Base-by-base conservation (phyloP, 2,329 filamentous ascomycete species). In the Teratosphaeria zuluensis region DNA sequence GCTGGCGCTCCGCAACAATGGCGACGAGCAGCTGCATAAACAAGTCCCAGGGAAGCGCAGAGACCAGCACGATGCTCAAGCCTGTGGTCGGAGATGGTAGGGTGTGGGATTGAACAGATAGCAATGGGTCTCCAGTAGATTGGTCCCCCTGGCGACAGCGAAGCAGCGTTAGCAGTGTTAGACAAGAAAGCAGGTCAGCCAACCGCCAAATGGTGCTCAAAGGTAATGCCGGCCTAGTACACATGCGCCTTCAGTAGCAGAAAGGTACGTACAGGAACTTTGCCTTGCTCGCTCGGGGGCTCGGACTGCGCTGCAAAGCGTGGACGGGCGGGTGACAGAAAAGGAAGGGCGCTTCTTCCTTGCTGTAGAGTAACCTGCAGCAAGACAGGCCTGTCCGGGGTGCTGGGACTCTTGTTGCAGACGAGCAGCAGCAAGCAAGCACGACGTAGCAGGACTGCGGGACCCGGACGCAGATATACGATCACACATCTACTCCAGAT, bases 281-380 rank as follows among this genome's bases (percentile, higher is more conserved):
- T 56, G 61, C 60, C 62, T 65, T 65, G 61, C 66, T 38, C 52
- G 59, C 54, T 68, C 66, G 67, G 67, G 65, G 62, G 56, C 63
- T 60, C 65, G 67, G 67, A 69, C 64, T 61, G 52, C 30, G 54
- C 51, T 57, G 64, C 57, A 61, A 56, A 58, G 61, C 58, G 61
- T 55, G 58, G 51, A 56, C 51, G 65, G 52, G 58, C 51, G 51
- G 55, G 55, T 19, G 55, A 42, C 35, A 62, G 63, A 65, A 65
- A 66, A 68, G 65, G 67, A 64, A 65, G 58, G 62, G 58, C 51
- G 58, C 56, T 58, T 59, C 59, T 66, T 66, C 67, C 66, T 69
- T 69, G 67, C 68, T 68, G 68, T 67, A 63, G 67, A 66, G 68
- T 70, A 70, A 69, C 68, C 64, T 59, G 38, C 42, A 38, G 9